Percentiles rank a stretch among this genome's conserved stretches.
phyloP scores from a whole-genome alignment of 2,329 filamentous ascomycete species.

The Cordyceps fumosorosea region DNA sequence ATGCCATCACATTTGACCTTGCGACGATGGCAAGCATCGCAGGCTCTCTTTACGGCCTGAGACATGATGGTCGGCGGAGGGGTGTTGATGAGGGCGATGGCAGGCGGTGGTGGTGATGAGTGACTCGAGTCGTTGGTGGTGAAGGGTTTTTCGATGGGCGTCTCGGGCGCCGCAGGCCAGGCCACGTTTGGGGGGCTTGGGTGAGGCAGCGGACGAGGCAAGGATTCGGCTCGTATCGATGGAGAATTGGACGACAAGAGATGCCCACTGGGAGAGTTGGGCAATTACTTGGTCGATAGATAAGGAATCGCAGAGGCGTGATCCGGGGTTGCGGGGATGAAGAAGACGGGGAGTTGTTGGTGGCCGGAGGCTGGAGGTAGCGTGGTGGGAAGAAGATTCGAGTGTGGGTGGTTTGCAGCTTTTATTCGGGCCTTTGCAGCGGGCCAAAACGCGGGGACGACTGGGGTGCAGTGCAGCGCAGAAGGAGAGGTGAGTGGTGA shows the following conservation, averaged over 20 bases:
- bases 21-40: conserved; percentile 66
- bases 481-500: neutral
- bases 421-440: conserved; percentile 12
- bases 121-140: neutral
- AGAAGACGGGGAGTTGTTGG: neutral
- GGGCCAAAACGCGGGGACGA: conserved; percentile 11
- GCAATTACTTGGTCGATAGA: no score
- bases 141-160: neutral
- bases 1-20: conserved; percentile 69
- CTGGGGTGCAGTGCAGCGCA: neutral
- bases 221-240: no score
- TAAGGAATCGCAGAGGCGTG: neutral
- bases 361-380: neutral
- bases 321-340: conserved; percentile 5
- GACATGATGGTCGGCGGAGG: conserved; percentile 32
- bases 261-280: neutral
- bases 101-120: neutral
- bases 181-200: neutral
- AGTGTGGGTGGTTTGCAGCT: conserved; percentile 7
- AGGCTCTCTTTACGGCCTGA: conserved; percentile 54
- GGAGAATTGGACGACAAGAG: no score
- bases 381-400: neutral
- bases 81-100: neutral
- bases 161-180: neutral
- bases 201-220: neutral